These are phyloP conservation scores for Alternaria longipes DNA, from an alignment of 2,329 filamentous ascomycete genomes.

Conservation along the genomic window DNA sequence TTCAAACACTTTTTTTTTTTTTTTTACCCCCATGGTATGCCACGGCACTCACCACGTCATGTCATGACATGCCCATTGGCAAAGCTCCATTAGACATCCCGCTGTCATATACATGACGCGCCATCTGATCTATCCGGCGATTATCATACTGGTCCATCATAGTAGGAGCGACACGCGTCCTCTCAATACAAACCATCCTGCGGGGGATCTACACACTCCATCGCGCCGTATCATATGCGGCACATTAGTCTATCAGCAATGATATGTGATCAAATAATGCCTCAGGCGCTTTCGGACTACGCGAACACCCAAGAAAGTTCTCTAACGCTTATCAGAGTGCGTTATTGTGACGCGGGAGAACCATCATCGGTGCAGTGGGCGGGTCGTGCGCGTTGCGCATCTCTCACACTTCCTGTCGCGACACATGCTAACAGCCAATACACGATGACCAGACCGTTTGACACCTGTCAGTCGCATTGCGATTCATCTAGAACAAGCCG, in stretches of 20 bases:
- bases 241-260: neutral
- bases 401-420: constrained; percentile 44
- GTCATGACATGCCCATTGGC: neutral
- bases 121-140: neutral
- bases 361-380: constrained; percentile 15
- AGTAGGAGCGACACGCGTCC: neutral
- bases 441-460: constrained; percentile 18
- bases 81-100: neutral
- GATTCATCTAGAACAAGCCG: constrained; percentile 21
- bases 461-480: constrained; percentile 34
- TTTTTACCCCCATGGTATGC: neutral
- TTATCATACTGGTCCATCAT: neutral
- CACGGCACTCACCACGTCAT: no score
- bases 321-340: constrained; percentile 8
- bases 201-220: neutral
- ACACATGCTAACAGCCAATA: constrained; percentile 32
- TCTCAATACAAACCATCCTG: neutral
- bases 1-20: no score
- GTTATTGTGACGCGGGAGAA: constrained; percentile 29
- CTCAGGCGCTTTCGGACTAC: neutral
- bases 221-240: neutral
- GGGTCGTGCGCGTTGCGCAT: constrained; percentile 44
- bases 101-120: neutral
- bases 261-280: neutral
- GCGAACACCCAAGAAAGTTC: neutral